Base-by-base conservation (phyloP, 495 filamentous ascomycete species). In the Cryomyces minteri region DNA sequence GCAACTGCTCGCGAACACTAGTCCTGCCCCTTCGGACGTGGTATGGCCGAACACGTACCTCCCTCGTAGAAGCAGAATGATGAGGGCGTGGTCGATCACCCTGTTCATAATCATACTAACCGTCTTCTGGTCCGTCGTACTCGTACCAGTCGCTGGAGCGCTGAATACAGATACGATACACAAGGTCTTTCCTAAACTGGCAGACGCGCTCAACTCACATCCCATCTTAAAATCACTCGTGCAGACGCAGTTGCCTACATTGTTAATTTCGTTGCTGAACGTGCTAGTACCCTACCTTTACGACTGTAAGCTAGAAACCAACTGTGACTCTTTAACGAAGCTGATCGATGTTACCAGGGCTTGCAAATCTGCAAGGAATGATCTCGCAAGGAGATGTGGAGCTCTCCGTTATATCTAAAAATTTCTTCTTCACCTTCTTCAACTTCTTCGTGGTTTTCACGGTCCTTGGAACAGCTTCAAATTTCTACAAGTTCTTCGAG, bases 341-440 rank as follows among this genome's bases (percentile, higher is more conserved):
- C 18, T 25, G 18, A 25, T 25, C 18, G 18, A 2, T 1, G 18
- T 25, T 25, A 25, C 2, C 18, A 25, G 18, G 18, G 18, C 18
- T 25, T 25, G 18, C 18, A 25, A 25, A 25, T 25, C 18, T 25
- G 18, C 18, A 99, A 67, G 90, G 90, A 47, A 87, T 94, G 80
- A 80, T 90, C 43, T 95, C 90, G 0, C 84, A 83, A 52, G 83
- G 81, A 28, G 92, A 99, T 47, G 75, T 96, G n/a, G 92, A 95
- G 55, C 72, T 96, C 7, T 95, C 88, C 6, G 68, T 86, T 37
- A 87, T 96, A 57, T 93, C 85, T 46, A 99, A 99, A 67, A 99
- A 95, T 57, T 99, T 95, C 64, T 95, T 95, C 71, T 99, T 96
- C 62, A 85, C 82, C 32, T 99, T 99, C 67, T 95, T 96, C 74